A percentile compares a stretch with the other conserved stretches of the same genome.
These are phyloP conservation scores for Aspergillus spinulosporus DNA, from an alignment of 2,329 filamentous ascomycete genomes.

Conservation along the genomic window DNA sequence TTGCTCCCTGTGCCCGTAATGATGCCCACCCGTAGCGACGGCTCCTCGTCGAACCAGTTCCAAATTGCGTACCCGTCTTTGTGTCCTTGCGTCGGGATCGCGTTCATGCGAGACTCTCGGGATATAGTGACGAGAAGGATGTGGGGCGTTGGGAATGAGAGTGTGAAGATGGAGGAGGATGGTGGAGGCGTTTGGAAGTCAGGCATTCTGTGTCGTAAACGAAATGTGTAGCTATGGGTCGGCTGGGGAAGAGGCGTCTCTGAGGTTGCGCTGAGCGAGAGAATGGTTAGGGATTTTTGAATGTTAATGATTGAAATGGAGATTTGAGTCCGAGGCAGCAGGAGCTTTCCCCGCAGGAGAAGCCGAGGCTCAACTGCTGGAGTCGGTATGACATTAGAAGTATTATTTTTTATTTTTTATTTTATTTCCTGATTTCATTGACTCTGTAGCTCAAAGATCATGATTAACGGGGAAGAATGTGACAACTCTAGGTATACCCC, in stretches of 20 bases:
- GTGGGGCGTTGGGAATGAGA: slow-evolving; percentile 41
- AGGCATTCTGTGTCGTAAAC: background rate
- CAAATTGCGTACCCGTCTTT: slow-evolving; percentile 43
- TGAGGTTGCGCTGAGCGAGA: background rate
- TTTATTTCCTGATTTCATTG: no score
- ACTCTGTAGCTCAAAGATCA: no score
- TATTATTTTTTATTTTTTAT: no score
- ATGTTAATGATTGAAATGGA: background rate
- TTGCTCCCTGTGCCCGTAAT: slow-evolving; percentile 46
- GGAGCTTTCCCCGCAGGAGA: background rate
- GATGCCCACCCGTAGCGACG: slow-evolving; percentile 42
- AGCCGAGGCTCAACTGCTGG: background rate
- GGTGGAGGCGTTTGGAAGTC: slow-evolving; percentile 8
- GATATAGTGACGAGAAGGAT: slow-evolving; percentile 49
- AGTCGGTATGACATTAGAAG: no score
- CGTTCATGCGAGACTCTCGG: slow-evolving; percentile 43
- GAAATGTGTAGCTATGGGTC: background rate
- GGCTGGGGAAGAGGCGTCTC: background rate
- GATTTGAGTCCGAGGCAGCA: background rate
- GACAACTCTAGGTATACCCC: no score
- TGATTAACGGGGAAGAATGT: no score
- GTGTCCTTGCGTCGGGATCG: slow-evolving; percentile 41
- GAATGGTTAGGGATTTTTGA: background rate
- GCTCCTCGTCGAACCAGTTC: slow-evolving; percentile 46
- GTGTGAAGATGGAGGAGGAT: slow-evolving; percentile 4